Conservation (phyloP, 208 protist genomes). For the Trypanosoma caninum region DNA sequence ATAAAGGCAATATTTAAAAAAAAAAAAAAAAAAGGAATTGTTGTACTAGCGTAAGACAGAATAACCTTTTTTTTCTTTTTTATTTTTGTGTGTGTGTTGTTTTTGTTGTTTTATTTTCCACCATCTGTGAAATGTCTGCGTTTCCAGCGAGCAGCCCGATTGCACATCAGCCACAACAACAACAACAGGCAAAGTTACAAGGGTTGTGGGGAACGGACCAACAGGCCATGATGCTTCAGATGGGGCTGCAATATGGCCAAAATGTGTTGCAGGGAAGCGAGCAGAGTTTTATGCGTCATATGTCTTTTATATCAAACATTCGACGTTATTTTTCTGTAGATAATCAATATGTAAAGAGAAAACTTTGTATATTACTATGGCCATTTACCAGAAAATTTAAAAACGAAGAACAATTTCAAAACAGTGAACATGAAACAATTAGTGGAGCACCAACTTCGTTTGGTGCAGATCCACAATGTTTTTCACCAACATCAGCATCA, state of each 20-base stretch:
- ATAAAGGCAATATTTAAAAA: too few relatives aligned
- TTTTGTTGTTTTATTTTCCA: constrained; percentile 12
- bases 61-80: constrained; percentile 15
- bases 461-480: background rate
- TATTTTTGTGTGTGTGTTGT: background rate
- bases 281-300: constrained; percentile 33
- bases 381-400: constrained; percentile 50
- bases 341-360: constrained; percentile 73
- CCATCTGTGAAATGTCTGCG: constrained; percentile 11
- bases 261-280: constrained; percentile 61
- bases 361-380: constrained; percentile 66
- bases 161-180: background rate
- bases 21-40: too few relatives aligned
- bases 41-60: too few relatives aligned
- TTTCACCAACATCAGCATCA: constrained; percentile 7
- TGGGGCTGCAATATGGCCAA: constrained; percentile 79
- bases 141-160: background rate
- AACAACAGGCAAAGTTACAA: background rate
- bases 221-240: constrained; percentile 57
- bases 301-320: constrained; percentile 53
- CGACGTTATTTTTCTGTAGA: constrained; percentile 72
- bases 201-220: background rate
- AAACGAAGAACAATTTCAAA: constrained; percentile 14
- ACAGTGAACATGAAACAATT: constrained; percentile 8
- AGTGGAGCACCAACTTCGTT: background rate